Evolutionary conservation across 306 rosid genomes (phyloP), one percentile per base, ranked within the genome.

Genomic region (Casuarina cunninghamiana): DNA sequence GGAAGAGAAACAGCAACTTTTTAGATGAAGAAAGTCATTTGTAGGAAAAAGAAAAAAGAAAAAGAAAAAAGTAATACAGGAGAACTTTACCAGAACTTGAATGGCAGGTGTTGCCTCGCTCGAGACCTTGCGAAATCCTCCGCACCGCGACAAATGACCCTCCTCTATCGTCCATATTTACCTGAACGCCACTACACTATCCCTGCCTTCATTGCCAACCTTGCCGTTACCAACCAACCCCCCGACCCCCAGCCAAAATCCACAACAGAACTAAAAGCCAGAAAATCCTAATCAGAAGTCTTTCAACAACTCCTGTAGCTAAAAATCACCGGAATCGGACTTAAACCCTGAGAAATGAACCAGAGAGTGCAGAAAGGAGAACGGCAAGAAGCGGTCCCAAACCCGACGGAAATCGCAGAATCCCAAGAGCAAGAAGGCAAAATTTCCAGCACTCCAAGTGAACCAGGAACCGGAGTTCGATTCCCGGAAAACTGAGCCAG

Each of bases 131-230:
- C 32, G 97, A 95, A 87, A 95, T 95, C 79, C 99, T 92, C 83
- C 99, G 79, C 0, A 95, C 99, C 54, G 97, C 99, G 55, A 95
- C 97, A 81, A 95, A 95, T 15, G 99, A 95, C 58, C 97, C 96
- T 68, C 97, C 99, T 86, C 97, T 85, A 75, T 91, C 97, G 76
- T 92, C 96, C 97, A 95, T 95, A 16, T 79, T 70, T 74, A 69
- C 72, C 44, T 26, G 51, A 21, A 67, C 78, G 76, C 66, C 66
- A 48, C 81, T 75, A 72, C 79, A 49, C 58, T 77, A 78, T 66
- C 73, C 4, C 54, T 67, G 13, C 32, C 45, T 68, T n/a, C 62
- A 53, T 75, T 71, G 16, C 48, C 78, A 65, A 71, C 57, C 8
- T 44, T 48, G 32, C 57, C 38, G 50, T 67, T 54, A 70, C 43